Evolutionary conservation across 2,329 filamentous ascomycete species (phyloP).

Genomic region (Aspergillus sp.): DNA sequence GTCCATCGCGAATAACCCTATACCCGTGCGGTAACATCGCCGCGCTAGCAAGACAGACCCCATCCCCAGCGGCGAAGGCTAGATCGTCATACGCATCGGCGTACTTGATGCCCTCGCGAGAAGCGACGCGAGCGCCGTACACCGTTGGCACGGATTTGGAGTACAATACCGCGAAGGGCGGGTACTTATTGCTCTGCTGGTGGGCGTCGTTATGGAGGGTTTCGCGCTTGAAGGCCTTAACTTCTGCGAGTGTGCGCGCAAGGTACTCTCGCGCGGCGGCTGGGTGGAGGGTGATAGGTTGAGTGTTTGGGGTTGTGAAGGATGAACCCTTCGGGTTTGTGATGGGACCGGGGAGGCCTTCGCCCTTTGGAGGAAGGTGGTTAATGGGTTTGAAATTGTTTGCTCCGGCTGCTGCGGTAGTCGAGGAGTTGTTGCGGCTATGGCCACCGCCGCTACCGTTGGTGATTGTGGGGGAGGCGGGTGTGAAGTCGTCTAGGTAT

Average conservation of each 20-base stretch:
- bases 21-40: slow-evolving; percentile 85
- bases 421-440: slow-evolving; percentile 2
- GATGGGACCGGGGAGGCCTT: slow-evolving; percentile 27
- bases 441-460: not conserved
- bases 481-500: slow-evolving; percentile 12
- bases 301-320: slow-evolving; percentile 26
- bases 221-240: slow-evolving; percentile 73
- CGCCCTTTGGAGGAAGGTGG: slow-evolving; percentile 30
- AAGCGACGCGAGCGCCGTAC: slow-evolving; percentile 72
- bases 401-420: not conserved
- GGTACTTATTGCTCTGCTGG: slow-evolving; percentile 69
- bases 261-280: slow-evolving; percentile 67
- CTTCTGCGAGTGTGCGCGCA: slow-evolving; percentile 68
- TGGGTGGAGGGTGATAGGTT: slow-evolving; percentile 51
- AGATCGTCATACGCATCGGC: slow-evolving; percentile 82
- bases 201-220: slow-evolving; percentile 63
- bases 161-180: slow-evolving; percentile 80
- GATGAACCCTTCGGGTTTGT: slow-evolving; percentile 25
- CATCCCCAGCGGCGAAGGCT: slow-evolving; percentile 82
- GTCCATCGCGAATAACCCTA: slow-evolving; percentile 67
- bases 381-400: slow-evolving; percentile 12
- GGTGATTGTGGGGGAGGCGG: not conserved
- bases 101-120: slow-evolving; percentile 70
- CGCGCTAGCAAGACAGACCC: slow-evolving; percentile 80
- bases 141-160: slow-evolving; percentile 85